A percentile compares a stretch with the other conserved stretches of the same genome.
These are phyloP conservation scores for Ananas comosus DNA, from an alignment of 176 grass and related monocot genomes.

Conservation along the genomic window DNA sequence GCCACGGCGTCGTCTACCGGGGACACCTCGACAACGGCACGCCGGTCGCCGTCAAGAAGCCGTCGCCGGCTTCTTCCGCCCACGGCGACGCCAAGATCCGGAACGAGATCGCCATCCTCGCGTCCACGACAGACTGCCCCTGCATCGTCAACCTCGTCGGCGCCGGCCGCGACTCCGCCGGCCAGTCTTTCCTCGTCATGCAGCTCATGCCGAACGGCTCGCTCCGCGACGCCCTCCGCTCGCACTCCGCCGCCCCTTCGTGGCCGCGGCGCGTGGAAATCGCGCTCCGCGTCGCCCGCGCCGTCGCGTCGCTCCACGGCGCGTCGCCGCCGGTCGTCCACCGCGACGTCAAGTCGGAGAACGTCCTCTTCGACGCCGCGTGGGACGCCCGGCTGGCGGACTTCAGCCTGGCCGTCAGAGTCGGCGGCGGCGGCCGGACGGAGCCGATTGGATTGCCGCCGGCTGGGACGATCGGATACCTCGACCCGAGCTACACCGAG, in stretches of 20 bases:
- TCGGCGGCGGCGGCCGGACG: background rate
- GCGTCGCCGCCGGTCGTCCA: slow-evolving; percentile 44
- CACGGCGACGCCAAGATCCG: slow-evolving; percentile 51
- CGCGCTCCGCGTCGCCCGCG: slow-evolving; percentile 65
- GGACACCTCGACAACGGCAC: slow-evolving; percentile 33
- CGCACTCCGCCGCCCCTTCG: slow-evolving; percentile 30
- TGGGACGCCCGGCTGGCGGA: slow-evolving; percentile 60
- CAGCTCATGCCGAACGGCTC: slow-evolving; percentile 81
- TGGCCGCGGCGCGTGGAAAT: slow-evolving; percentile 54
- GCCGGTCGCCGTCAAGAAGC: slow-evolving; percentile 53
- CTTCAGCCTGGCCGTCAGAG: slow-evolving; percentile 81
- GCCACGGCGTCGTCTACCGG: slow-evolving; percentile 82
- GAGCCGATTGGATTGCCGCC: slow-evolving; percentile 4
- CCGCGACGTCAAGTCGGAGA: slow-evolving; percentile 86
- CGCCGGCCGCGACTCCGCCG: background rate
- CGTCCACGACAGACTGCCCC: slow-evolving; percentile 27
- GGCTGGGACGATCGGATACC: slow-evolving; percentile 89
- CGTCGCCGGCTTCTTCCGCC: slow-evolving; percentile 15
- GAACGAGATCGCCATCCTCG: slow-evolving; percentile 82
- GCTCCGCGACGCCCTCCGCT: slow-evolving; percentile 75
- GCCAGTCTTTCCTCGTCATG: slow-evolving; percentile 50
- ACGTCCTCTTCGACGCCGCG: slow-evolving; percentile 57
- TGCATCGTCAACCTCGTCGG: slow-evolving; percentile 60
- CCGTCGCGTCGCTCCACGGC: slow-evolving; percentile 52
- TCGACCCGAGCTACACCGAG: slow-evolving; percentile 91